A percentile compares a stretch with the other conserved stretches of the same genome.
These are phyloP conservation scores for Fusarium praegraminearum DNA, from an alignment of 2,329 filamentous ascomycete genomes.

Conservation along the genomic window DNA sequence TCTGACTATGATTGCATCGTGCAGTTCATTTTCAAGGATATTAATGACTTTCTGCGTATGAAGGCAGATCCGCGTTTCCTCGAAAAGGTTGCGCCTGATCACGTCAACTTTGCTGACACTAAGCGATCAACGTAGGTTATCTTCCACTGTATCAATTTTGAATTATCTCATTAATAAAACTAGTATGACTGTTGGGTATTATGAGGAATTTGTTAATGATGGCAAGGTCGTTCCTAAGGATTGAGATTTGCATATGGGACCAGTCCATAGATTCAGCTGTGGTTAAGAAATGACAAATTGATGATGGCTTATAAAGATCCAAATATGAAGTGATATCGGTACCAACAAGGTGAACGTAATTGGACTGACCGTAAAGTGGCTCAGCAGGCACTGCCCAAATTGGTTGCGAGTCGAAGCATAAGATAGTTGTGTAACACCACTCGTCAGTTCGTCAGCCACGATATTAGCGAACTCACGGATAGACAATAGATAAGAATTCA, in stretches of 20 bases:
- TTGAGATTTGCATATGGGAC: not conserved
- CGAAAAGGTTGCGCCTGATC: conserved; percentile 5
- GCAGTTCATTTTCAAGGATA: conserved; percentile 10
- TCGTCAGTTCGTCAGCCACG: not conserved
- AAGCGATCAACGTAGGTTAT: conserved; percentile 6
- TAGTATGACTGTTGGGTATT: conserved; percentile 14
- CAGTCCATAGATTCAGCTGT: not conserved
- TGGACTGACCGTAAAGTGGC: not conserved
- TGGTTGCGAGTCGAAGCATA: not conserved
- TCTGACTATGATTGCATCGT: conserved; percentile 18
- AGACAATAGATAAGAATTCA: not conserved
- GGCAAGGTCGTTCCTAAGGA: conserved; percentile 2
- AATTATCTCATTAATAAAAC: not conserved
- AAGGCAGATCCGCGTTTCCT: not conserved
- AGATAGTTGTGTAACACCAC: not conserved
- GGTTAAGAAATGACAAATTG: not conserved
- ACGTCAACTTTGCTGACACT: conserved; percentile 17
- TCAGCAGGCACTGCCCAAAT: not conserved
- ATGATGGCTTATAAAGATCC: not conserved
- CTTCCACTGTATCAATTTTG: not conserved
- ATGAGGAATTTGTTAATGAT: conserved; percentile 8
- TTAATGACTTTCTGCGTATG: conserved; percentile 5
- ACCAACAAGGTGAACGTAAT: not conserved
- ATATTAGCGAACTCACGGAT: not conserved
- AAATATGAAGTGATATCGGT: not conserved